Percentiles rank a stretch among this genome's conserved stretches.
Conservation (phyloP, 2,329 filamentous ascomycete genomes). For the Fusarium phyllophilum region DNA sequence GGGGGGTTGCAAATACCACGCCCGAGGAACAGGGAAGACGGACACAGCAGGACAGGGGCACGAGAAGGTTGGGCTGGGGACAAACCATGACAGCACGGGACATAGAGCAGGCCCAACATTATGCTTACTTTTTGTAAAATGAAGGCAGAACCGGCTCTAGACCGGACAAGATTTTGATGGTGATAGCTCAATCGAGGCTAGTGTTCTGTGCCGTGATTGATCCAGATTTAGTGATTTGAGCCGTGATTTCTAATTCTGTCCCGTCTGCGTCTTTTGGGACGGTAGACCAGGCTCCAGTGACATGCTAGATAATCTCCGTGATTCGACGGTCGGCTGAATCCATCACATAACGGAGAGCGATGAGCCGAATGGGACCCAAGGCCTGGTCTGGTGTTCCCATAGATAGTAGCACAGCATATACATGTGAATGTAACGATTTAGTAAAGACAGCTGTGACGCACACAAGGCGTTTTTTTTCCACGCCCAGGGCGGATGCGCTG, state of each 20-base stretch:
- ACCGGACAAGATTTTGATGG: background rate
- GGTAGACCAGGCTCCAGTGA: background rate
- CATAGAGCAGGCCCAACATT: constrained; percentile 5
- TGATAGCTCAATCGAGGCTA: background rate
- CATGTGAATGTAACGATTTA: background rate
- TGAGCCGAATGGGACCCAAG: background rate
- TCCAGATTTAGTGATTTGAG: background rate
- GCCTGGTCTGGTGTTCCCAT: background rate
- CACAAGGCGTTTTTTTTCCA: constrained; percentile 8
- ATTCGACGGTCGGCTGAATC: constrained; percentile 10
- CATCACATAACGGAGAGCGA: constrained; percentile 10
- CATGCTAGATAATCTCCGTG: constrained; percentile 22
- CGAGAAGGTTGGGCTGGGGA: background rate
- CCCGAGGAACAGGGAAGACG: constrained; percentile 1
- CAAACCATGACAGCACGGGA: constrained; percentile 11
- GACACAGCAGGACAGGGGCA: background rate
- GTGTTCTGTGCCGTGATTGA: background rate
- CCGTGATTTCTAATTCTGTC: constrained; percentile 20
- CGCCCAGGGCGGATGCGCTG: constrained; percentile 2
- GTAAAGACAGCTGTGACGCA: constrained; percentile 23
- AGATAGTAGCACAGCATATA: background rate
- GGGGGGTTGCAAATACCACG: constrained; percentile 21
- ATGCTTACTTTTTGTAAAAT: constrained; percentile 25
- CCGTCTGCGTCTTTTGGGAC: background rate
- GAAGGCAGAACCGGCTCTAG: background rate